These are phyloP conservation scores for Epichloe aotearoae DNA, from an alignment of 2,329 filamentous ascomycete species.

Conservation along the genomic window DNA sequence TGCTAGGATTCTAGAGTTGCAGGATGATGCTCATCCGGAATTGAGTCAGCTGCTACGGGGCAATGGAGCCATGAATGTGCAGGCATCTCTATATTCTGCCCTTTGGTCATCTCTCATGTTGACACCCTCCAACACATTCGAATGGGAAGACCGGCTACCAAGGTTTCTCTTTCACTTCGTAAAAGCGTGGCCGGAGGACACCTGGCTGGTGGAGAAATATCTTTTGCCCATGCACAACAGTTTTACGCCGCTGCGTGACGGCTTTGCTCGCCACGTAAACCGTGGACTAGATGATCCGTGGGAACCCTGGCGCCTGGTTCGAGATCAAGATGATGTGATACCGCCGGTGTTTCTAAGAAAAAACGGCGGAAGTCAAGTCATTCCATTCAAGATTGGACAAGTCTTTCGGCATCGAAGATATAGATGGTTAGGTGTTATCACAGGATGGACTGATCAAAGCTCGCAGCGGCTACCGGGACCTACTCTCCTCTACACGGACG, in stretches of 20 bases:
- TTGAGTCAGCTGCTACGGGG: conserved; percentile 23
- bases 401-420: conserved; percentile 76
- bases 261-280: conserved; percentile 15
- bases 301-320: conserved; percentile 21
- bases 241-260: conserved; percentile 20
- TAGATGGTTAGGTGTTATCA: conserved; percentile 66
- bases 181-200: conserved; percentile 44
- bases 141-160: conserved; percentile 49
- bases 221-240: conserved; percentile 45
- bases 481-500: conserved; percentile 12
- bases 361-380: conserved; percentile 11
- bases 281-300: conserved; percentile 17
- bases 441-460: conserved; percentile 62
- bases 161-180: conserved; percentile 41
- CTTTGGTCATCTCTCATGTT: conserved; percentile 58
- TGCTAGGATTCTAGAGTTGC: conserved; percentile 16
- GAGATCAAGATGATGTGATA: conserved; percentile 29
- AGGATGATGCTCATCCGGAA: conserved; percentile 14
- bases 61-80: conserved; percentile 29
- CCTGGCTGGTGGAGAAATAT: conserved; percentile 55
- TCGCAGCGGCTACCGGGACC: conserved; percentile 15
- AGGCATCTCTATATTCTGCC: conserved; percentile 54
- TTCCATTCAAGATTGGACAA: conserved; percentile 58
- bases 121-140: conserved; percentile 30
- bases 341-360: conserved; percentile 22